Evolutionary conservation across 1,139 yeast species (phyloP).

Genomic region (Arxiozyma slooffiae): DNA sequence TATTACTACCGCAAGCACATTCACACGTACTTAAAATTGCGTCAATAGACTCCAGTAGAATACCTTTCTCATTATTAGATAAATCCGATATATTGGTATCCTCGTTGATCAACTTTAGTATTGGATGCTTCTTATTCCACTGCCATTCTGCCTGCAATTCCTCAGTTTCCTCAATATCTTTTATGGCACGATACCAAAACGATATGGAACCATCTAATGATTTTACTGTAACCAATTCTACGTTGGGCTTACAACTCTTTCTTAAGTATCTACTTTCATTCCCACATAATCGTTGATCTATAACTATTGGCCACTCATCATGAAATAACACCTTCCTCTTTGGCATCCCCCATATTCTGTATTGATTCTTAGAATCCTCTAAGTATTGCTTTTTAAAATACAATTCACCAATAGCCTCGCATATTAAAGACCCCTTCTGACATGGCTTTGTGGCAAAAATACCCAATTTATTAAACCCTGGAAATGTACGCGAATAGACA

Average conservation of each 20-base stretch:
- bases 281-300: slow-evolving; percentile 76
- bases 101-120: slow-evolving; percentile 41
- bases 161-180: slow-evolving; percentile 46
- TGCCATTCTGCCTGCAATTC: slow-evolving; percentile 80
- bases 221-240: slow-evolving; percentile 48
- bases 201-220: slow-evolving; percentile 37
- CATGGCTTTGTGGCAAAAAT: slow-evolving; percentile 40
- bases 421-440: slow-evolving; percentile 43
- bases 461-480: slow-evolving; percentile 65
- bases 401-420: slow-evolving; percentile 67
- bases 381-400: slow-evolving; percentile 55
- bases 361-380: slow-evolving; percentile 62
- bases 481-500: slow-evolving; percentile 36
- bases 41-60: slow-evolving; percentile 51
- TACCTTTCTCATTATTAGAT: slow-evolving; percentile 41
- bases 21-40: slow-evolving; percentile 57
- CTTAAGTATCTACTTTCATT: slow-evolving; percentile 67
- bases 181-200: slow-evolving; percentile 51
- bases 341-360: slow-evolving; percentile 70
- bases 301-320: slow-evolving; percentile 45
- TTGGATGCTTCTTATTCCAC: slow-evolving; percentile 78
- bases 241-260: slow-evolving; percentile 70
- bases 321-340: slow-evolving; percentile 64
- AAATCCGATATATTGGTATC: slow-evolving; percentile 34
- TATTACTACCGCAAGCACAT: slow-evolving; percentile 52